Conservation (phyloP, 768 basidiomycete genomes). For the Gloeophyllum trabeum region DNA sequence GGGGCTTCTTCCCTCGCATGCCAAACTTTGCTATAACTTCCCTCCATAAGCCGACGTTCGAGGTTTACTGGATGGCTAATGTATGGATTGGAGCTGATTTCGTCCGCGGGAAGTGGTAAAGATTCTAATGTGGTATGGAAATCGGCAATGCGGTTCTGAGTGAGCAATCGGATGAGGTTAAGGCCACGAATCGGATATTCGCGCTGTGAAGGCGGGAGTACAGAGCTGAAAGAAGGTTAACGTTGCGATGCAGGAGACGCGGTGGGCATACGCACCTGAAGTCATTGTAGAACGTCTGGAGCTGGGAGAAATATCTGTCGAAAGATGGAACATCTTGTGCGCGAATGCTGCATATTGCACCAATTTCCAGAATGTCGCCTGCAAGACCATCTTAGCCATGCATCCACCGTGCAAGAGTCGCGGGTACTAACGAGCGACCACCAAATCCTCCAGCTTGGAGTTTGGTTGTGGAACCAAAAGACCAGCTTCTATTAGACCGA, state of each 20-base stretch:
- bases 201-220: constrained; percentile 74
- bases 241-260: background rate
- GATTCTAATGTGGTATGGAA: constrained; percentile 96
- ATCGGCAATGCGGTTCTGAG: constrained; percentile 92
- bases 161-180: constrained; percentile 89
- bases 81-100: constrained; percentile 56
- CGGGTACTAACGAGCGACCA: constrained; percentile 52
- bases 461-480: constrained; percentile 64
- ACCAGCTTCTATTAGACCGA: constrained; percentile 68
- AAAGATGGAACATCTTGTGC: constrained; percentile 85
- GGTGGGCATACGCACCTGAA: constrained; percentile 38
- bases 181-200: constrained; percentile 87
- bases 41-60: constrained; percentile 98
- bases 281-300: constrained; percentile 85
- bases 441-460: constrained; percentile 53
- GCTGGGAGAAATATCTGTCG: constrained; percentile 88
- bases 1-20: constrained; percentile 88
- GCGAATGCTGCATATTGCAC: constrained; percentile 88
- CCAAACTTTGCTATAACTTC: constrained; percentile 97
- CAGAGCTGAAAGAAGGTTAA: constrained; percentile 29
- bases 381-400: constrained; percentile 3
- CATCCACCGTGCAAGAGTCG: background rate
- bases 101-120: constrained; percentile 59
- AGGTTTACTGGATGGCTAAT: constrained; percentile 83
- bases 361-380: constrained; percentile 95